Conservation (phyloP, 768 basidiomycete species). For the Leucosporidium scottii region DNA sequence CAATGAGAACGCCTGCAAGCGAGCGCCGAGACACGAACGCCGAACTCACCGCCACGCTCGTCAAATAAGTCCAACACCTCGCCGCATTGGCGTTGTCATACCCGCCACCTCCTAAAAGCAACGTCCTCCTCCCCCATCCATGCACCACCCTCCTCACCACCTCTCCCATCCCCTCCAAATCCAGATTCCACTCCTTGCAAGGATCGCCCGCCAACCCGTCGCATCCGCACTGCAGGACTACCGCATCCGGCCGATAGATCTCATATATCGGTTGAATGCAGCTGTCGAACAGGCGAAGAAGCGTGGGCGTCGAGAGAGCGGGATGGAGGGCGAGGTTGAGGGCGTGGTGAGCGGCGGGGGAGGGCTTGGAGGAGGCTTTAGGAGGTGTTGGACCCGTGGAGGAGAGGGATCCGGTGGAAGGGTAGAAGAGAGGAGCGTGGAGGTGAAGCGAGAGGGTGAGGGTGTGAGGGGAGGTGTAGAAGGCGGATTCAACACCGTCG, state of each 20-base stretch:
- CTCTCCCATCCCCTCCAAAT: constrained; percentile 39
- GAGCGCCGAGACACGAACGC: not conserved
- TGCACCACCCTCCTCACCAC: constrained; percentile 69
- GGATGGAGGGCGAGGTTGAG: constrained; percentile 69
- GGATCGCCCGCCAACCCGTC: constrained; percentile 84
- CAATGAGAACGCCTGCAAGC: not conserved
- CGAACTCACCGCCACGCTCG: constrained; percentile 59
- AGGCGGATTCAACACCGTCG: constrained; percentile 51
- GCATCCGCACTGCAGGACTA: constrained; percentile 77
- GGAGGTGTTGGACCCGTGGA: constrained; percentile 37
- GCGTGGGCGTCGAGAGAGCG: constrained; percentile 63
- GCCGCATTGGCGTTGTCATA: constrained; percentile 78
- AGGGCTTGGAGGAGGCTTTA: not conserved
- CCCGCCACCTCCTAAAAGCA: constrained; percentile 54
- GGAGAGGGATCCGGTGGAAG: constrained; percentile 46
- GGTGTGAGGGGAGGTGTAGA: constrained; percentile 41
- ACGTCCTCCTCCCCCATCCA: constrained; percentile 46
- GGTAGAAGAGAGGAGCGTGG: constrained; percentile 74
- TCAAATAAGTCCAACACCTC: constrained; percentile 76
- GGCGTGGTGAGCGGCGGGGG: constrained; percentile 56
- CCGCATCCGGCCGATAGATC: constrained; percentile 65
- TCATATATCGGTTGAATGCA: constrained; percentile 56
- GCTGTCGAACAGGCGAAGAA: constrained; percentile 55
- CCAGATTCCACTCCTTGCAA: constrained; percentile 57
- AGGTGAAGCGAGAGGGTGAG: constrained; percentile 79